Evolutionary conservation across 2,329 filamentous ascomycete genomes (phyloP).

Genomic region (Fusarium musae): DNA sequence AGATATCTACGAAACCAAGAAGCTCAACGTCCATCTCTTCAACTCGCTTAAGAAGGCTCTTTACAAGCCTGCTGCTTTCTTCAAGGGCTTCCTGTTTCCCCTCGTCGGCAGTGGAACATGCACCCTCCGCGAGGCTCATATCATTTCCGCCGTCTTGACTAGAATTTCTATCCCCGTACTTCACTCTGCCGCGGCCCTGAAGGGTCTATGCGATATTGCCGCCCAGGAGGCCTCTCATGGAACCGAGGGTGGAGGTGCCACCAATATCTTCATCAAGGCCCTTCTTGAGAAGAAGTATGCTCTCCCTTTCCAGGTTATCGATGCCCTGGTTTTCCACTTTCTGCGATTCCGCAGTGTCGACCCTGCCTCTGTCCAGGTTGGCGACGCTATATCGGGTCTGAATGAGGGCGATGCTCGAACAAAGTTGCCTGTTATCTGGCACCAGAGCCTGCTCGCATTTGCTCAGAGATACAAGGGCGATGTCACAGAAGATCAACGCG

Average conservation of each 20-base stretch:
- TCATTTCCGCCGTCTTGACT: slow-evolving; percentile 86
- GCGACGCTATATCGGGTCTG: slow-evolving; percentile 64
- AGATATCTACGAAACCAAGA: slow-evolving; percentile 93
- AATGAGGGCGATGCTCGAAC: slow-evolving; percentile 61
- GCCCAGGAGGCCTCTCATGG: slow-evolving; percentile 87
- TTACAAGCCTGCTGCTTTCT: slow-evolving; percentile 95
- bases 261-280: slow-evolving; percentile 94
- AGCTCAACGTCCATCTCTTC: slow-evolving; percentile 95
- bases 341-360: slow-evolving; percentile 83
- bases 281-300: slow-evolving; percentile 98
- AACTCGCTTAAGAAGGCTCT: slow-evolving; percentile 89
- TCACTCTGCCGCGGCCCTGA: slow-evolving; percentile 90
- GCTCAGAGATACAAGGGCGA: slow-evolving; percentile 95
- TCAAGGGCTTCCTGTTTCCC: slow-evolving; percentile 95
- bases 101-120: slow-evolving; percentile 87
- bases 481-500: slow-evolving; percentile 93
- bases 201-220: slow-evolving; percentile 92
- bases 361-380: slow-evolving; percentile 62
- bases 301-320: slow-evolving; percentile 92
- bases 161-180: slow-evolving; percentile 89
- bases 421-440: slow-evolving; percentile 93
- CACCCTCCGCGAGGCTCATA: slow-evolving; percentile 90
- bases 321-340: slow-evolving; percentile 96
- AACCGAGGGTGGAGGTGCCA: slow-evolving; percentile 87
- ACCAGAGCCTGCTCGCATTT: slow-evolving; percentile 92